These are phyloP conservation scores for Leccinellum luteum DNA, from an alignment of 768 basidiomycete species.

Conservation along the genomic window DNA sequence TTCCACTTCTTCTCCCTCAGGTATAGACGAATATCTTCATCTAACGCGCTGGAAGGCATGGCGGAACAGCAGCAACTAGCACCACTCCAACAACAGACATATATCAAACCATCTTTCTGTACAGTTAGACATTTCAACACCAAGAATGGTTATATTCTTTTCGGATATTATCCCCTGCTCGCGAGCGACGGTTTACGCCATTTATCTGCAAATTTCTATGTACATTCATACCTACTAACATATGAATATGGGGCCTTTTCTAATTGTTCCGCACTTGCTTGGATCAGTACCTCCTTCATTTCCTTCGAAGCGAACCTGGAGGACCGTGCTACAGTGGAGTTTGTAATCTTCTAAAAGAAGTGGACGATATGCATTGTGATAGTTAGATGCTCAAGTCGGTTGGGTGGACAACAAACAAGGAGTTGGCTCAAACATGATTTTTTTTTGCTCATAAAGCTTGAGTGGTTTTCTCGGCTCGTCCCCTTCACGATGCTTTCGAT, in stretches of 20 bases:
- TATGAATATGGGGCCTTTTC: slow-evolving; percentile 5
- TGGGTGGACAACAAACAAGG: too few relatives aligned
- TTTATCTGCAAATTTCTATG: slow-evolving; percentile 1
- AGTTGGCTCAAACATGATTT: too few relatives aligned
- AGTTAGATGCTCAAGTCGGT: too few relatives aligned
- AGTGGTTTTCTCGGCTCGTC: too few relatives aligned
- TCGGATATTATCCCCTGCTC: too few relatives aligned
- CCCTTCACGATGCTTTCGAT: too few relatives aligned
- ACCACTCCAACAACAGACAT: slow-evolving; percentile 64
- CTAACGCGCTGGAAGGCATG: slow-evolving; percentile 44
- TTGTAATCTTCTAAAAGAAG: too few relatives aligned
- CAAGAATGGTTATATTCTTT: background rate
- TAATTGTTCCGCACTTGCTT: slow-evolving; percentile 3
- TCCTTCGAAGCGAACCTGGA: too few relatives aligned
- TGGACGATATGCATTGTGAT: too few relatives aligned
- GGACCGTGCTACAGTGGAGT: too few relatives aligned
- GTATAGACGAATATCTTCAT: slow-evolving; percentile 42
- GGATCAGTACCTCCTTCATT: slow-evolving; percentile 4
- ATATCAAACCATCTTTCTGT: slow-evolving; percentile 66
- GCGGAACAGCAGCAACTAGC: slow-evolving; percentile 42
- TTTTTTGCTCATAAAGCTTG: too few relatives aligned
- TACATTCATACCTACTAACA: slow-evolving; percentile 12
- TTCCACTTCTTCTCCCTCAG: slow-evolving; percentile 34
- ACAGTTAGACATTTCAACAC: background rate
- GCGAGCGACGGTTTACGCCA: too few relatives aligned